Conservation (phyloP, 306 rosid species). For the Rubus idaeus region DNA sequence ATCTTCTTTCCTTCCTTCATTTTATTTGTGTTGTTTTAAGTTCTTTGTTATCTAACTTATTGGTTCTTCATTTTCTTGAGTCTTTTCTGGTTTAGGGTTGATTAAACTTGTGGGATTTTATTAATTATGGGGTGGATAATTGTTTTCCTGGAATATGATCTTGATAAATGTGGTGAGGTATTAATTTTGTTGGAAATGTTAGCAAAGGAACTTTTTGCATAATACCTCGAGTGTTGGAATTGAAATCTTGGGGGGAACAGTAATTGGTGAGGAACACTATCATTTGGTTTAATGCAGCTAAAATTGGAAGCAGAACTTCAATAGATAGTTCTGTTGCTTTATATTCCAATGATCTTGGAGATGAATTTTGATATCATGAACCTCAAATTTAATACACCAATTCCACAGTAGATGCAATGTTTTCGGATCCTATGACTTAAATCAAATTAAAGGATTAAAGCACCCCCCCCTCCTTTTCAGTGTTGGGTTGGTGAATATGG, state of each 20-base stretch:
- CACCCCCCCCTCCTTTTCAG: too few species aligned
- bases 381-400: background rate
- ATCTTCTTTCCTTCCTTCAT: background rate
- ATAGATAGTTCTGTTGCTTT: background rate
- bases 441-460: too few species aligned
- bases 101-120: too few species aligned
- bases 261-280: too few species aligned
- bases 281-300: background rate
- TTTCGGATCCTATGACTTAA: slow-evolving; percentile 5
- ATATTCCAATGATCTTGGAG: background rate
- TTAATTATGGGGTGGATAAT: background rate
- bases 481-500: too few species aligned
- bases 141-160: background rate
- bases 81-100: background rate
- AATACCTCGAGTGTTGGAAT: background rate
- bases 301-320: background rate
- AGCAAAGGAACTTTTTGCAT: background rate
- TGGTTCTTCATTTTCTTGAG: slow-evolving; percentile 11
- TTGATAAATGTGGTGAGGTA: background rate
- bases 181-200: background rate
- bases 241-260: background rate
- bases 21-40: background rate
- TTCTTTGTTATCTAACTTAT: background rate
- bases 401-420: background rate
- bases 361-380: background rate